phyloP scores from a whole-genome alignment of 106 monocot genomes.

The Posidonia australis region DNA sequence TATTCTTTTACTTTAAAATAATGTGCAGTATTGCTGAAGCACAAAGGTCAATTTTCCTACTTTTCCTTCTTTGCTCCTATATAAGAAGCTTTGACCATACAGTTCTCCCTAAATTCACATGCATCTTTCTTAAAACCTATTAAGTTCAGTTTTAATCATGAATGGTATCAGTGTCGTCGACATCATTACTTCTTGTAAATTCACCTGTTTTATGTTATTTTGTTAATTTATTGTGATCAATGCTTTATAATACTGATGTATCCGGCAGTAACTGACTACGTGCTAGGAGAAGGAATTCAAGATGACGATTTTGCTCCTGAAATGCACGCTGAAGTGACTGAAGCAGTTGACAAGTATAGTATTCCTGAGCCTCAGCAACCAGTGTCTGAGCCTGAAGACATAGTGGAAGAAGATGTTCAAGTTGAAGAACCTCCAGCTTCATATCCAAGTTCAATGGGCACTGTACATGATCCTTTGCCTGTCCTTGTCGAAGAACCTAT shows the following conservation, averaged over 20 bases:
- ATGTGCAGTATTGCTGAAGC: too few species aligned
- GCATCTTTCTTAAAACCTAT: too few species aligned
- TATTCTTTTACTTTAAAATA: too few species aligned
- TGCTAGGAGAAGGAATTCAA: conserved; percentile 9
- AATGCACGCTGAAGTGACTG: conserved; percentile 33
- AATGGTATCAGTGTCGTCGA: too few species aligned
- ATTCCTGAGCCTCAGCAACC: conserved; percentile 34
- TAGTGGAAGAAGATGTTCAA: conserved; percentile 33
- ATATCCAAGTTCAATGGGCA: conserved; percentile 16
- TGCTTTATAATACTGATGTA: neutral
- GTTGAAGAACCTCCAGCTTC: conserved; percentile 30
- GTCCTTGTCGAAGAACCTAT: conserved; percentile 32
- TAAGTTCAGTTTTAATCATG: too few species aligned
- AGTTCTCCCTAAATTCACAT: too few species aligned
- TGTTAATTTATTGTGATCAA: too few species aligned
- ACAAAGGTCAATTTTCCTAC: too few species aligned
- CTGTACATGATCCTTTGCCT: conserved; percentile 2
- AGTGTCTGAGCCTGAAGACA: conserved; percentile 24
- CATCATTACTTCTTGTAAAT: too few species aligned
- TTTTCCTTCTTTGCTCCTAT: too few species aligned
- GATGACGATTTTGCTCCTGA: conserved; percentile 8
- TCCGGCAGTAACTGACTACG: neutral
- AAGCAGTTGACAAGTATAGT: conserved; percentile 34
- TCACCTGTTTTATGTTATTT: neutral
- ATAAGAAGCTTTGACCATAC: too few species aligned